Evolutionary conservation across 768 basidiomycete species (phyloP).

Genomic region (Pleurotus eryngii): DNA sequence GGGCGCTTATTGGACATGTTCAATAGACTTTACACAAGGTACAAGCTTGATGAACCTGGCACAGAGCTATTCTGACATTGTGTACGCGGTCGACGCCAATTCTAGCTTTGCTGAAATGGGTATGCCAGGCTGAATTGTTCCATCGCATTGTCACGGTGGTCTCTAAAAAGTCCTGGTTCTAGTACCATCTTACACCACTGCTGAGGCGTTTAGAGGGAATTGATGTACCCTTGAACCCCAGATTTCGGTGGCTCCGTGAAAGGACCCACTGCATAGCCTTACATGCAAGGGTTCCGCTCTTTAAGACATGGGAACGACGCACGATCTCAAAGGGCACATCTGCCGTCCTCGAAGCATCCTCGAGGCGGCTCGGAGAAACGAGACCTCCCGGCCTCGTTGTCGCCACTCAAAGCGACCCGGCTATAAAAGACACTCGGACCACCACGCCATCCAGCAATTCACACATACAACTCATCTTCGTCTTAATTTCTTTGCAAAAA

Average conservation of each 20-base stretch:
- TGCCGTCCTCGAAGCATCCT: conserved; percentile 15
- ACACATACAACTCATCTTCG: not conserved
- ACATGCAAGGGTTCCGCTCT: not conserved
- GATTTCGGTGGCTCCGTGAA: conserved; percentile 2
- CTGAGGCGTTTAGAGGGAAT: too few relatives aligned
- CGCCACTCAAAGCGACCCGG: not conserved
- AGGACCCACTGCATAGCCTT: conserved; percentile 1
- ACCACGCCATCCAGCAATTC: not conserved
- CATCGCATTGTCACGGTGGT: too few relatives aligned
- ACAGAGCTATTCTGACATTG: too few relatives aligned
- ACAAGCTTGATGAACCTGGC: too few relatives aligned
- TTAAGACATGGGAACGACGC: conserved; percentile 1
- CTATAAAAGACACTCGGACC: conserved; percentile 6
- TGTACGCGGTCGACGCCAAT: too few relatives aligned
- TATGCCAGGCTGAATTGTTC: too few relatives aligned
- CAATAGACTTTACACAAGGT: too few relatives aligned
- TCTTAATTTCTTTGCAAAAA: conserved; percentile 11
- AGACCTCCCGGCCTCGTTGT: conserved; percentile 13
- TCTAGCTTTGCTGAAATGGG: too few relatives aligned
- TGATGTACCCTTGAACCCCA: conserved; percentile 2
- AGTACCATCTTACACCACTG: too few relatives aligned
- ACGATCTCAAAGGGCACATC: conserved; percentile 7
- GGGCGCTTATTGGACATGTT: too few relatives aligned
- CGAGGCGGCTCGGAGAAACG: conserved; percentile 11
- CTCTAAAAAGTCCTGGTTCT: too few relatives aligned